Evolutionary conservation across 106 monocot species (phyloP), one percentile per base, ranked within the genome.

Genomic region (Platanthera guangdongensis): DNA sequence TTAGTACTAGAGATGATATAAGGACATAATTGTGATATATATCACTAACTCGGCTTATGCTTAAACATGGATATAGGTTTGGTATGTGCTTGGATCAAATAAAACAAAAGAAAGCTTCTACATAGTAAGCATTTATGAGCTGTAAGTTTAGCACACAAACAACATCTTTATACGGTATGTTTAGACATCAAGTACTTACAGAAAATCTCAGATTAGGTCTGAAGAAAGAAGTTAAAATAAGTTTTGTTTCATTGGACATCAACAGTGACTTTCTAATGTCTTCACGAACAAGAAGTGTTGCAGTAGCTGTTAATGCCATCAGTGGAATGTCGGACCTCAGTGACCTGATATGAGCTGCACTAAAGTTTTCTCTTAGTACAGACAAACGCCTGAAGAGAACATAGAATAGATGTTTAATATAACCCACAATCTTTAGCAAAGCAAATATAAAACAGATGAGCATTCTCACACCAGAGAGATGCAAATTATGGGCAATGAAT

Each of bases 291-390:
- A 77, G 84, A 48, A 90, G 52, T 50, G 97, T 94, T 75, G 97
- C 97, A 78, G 97, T 99, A 78, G 97, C 97, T 51, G 97, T 99
- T 80, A 99, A 54, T 70, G 97, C 97, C 89, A 99, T 99, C 57
- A 99, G 63, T 12, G 97, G 97, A 69, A 99, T 88, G 81, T 99
- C 86, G 87, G 82, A 87, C 73, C 88, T 79, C 78, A 90, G 80
- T 46, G 60, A 90, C 77, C 88, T 88, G 68, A 92, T 64, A 73
- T 77, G 90, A 77, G 79, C 77, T n/a, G 87, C 78, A 52, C 73
- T 83, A 79, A 99, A 99, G 70, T 75, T 94, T 75, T 94, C 88
- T 86, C 97, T 86, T 50, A 99, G 75, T 62, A 86, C 75, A 57
- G 85, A 92, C 76, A 99, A 86, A 76, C 80, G 77, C 88, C 97